Evolutionary conservation across 2,329 filamentous ascomycete genomes (phyloP), one percentile per base, ranked within the genome.

Genomic region (Meredithiella fracta): DNA sequence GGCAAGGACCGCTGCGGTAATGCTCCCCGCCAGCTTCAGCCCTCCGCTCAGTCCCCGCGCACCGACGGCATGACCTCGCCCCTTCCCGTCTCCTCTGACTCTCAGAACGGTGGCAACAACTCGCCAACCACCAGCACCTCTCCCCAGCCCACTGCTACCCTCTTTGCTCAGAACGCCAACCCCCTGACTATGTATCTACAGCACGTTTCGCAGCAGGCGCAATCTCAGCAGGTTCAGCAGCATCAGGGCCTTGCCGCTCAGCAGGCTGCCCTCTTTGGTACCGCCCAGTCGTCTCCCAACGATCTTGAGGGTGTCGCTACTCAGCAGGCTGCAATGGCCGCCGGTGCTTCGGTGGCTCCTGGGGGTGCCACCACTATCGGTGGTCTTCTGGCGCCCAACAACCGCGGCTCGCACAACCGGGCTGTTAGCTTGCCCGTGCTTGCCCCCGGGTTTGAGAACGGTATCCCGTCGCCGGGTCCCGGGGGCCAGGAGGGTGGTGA

Each of bases 1-100:
- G 92, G 92, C 70, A 98, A 98, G 73, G 92, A 98, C 67, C 83
- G 92, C 57, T 98, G 92, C 65, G 92, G 92, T 62, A 98, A 98
- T 71, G 85, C 92, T 54, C 92, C 92, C 47, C 83, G 92, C 59
- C 92, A 97, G 72, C 78, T 86, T 62, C 80, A 83, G 67, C 78
- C 75, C 61, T 72, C 73, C 58, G 72, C 84, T 62, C 78, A 84
- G 65, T 83, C 83, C 58, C 85, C 87, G 54, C 79, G 72, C 62
- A 78, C 72, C 59, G 83, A 83, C 53, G 78, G 74, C 2, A 70
- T 74, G 14, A 79, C 79, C 20, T 78, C 79, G 29, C 72, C 79
- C 31, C 72, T 74, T 2, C 72, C 73, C 56, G 82, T 80, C 59
- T 52, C 47, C 22, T 42, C 44, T 29, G 57, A 55, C 26, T 53